Evolutionary conservation across 2,329 filamentous ascomycete genomes (phyloP).

Genomic region (Harringtonia aguacate): DNA sequence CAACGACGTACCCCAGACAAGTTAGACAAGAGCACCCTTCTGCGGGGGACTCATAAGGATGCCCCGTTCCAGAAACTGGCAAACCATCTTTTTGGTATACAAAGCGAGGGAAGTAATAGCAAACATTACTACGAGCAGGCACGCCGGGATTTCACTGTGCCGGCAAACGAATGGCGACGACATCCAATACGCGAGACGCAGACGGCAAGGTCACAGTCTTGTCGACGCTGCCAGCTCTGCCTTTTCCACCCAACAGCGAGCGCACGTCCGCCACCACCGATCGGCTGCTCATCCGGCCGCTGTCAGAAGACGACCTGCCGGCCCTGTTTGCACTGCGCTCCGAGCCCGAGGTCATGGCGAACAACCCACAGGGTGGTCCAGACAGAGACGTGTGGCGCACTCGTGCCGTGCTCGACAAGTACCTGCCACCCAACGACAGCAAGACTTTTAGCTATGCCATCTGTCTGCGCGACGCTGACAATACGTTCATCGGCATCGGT

Average conservation of each 20-base stretch:
- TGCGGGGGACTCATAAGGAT: too few species aligned
- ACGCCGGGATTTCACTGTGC: too few species aligned
- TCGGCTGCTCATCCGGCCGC: conserved; percentile 43
- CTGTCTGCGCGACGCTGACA: conserved; percentile 25
- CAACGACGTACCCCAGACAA: too few species aligned
- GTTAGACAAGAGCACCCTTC: too few species aligned
- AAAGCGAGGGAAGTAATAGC: too few species aligned
- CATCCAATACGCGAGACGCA: too few species aligned
- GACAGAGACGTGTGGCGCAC: conserved; percentile 36
- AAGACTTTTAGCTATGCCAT: conserved; percentile 48
- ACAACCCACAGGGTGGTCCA: conserved; percentile 31
- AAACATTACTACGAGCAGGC: too few species aligned
- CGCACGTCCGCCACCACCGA: conserved; percentile 34
- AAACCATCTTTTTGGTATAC: too few species aligned
- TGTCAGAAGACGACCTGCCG: conserved; percentile 36
- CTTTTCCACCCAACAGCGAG: conserved; percentile 27
- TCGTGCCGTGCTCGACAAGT: conserved; percentile 24
- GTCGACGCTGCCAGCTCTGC: conserved; percentile 33
- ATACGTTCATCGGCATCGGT: conserved; percentile 35
- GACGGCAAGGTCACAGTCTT: conserved; percentile 36
- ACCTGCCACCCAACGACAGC: conserved; percentile 37
- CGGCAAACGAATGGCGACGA: too few species aligned
- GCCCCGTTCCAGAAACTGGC: too few species aligned
- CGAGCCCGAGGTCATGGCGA: conserved; percentile 52
- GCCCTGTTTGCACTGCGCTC: conserved; percentile 41